Base-by-base conservation (phyloP, 2,329 filamentous ascomycete genomes). In the Curvularia sp. region DNA sequence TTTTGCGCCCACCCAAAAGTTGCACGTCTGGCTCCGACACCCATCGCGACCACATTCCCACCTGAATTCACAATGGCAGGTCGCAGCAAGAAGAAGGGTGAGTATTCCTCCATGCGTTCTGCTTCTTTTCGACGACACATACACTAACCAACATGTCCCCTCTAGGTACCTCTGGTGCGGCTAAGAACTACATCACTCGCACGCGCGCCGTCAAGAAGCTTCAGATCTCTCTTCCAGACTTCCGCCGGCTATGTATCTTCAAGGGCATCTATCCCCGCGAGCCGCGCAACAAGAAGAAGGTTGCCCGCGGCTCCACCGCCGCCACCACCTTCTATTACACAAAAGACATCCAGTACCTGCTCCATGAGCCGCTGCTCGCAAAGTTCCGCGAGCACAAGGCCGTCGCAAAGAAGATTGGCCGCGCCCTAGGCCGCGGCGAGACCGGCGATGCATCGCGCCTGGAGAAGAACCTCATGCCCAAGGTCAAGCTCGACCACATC, bases 181-280 rank as follows among this genome's bases (percentile, higher is more conserved):
- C 93, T 82, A 97, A 95, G 82, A 99, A 99, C 86, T 99, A 94
- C 83, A 93, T 99, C 71, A 99, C 95, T 57, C 87, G 95, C 78
- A 97, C 94, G 41, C 93, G 97, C 82, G 95, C 95, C 45, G 92
- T 99, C 72, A 92, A 93, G 79, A 99, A 98, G 83, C 89, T 99
- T 63, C 95, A 99, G 81, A 91, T 99, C 80, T 97, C 91, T 74
- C 87, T 99, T 55, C 93, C 93, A 68, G 95, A 99, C 81, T 99
- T 99, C 82, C 89, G 95, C 81, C 90, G 96, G 81, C 86, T 99
- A 77, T 99, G 95, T 82, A 99, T 99, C 79, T 99, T 97, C 89
- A 98, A 98, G 84, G 95, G 86, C 84, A 98, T 99, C 78, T 99
- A 97, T 80, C 95, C 95, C 66, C 91, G 95, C 74, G 95, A 99